Base-by-base conservation (phyloP, 495 filamentous ascomycete genomes). In the Aspergillus taichungensis region DNA sequence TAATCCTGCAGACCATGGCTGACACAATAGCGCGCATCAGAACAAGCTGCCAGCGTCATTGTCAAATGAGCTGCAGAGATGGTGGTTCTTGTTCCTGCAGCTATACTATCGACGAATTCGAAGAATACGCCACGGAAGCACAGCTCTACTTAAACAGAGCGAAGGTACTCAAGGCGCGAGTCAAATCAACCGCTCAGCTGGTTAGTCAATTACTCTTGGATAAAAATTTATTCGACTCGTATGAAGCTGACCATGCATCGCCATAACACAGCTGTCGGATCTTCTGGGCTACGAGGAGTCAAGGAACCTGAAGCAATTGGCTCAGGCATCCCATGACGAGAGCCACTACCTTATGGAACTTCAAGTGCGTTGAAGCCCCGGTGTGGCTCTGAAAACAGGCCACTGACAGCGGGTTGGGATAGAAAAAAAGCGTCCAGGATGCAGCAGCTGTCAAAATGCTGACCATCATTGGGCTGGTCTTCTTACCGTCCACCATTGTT, bases 401-500 rank as follows among this genome's bases (percentile, higher is more conserved):
- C 43, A 30, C 34, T 45, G 35, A 34, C 32, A 14, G 9, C 34
- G 37, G 13, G 9, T n/a, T 34, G 8, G 9, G 11, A 35, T 32
- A 43, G 40, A 45, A 63, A 32, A 56, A 51, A 49, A 60, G 50
- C 33, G 59, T 56, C 0, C 35, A 49, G 13, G 65, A 69, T 47
- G 61, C 60, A 6, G 57, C 65, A 3, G 63, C 60, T 12, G 60
- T 69, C 1, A 67, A 64, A 28, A 51, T 65, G 11, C 40, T 69
- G 13, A 67, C 63, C 3, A 38, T 65, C 0, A 62, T 69, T 12
- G 57, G 55, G 1, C 32, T 69, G 8, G 45, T 69, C 10, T 69
- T 61, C 31, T 45, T 69, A 8, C 65, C 65, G 0, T 45, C 54
- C 5, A 63, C 63, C 0, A 52, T 65, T 13, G 62, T 69, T 18